Conservation (phyloP, 345 rosid species). For the Gossypium sturtianum region DNA sequence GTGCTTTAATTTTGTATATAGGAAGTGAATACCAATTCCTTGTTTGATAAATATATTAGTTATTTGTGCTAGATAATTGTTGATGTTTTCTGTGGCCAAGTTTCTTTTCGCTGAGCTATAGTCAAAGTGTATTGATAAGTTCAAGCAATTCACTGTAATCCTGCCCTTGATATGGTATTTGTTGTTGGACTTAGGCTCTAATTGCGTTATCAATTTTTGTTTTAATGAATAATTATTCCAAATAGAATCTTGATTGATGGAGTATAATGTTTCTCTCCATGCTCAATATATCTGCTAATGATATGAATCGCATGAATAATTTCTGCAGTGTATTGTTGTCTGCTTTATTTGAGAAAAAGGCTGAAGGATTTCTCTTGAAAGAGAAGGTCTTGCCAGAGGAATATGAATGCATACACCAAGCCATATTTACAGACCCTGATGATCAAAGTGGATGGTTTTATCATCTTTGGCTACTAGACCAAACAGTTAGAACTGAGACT, state of each 20-base stretch:
- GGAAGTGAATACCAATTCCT: neutral
- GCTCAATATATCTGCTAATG: neutral
- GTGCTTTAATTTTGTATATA: constrained; percentile 3
- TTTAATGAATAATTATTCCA: neutral
- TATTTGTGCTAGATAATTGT: neutral
- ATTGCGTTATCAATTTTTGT: neutral
- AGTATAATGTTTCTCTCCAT: neutral
- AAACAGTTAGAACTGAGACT: constrained; percentile 56
- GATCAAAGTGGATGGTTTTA: constrained; percentile 99
- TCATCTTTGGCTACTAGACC: constrained; percentile 94
- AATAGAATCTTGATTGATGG: neutral
- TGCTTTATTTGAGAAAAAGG: constrained; percentile 46
- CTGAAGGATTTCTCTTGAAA: constrained; percentile 45
- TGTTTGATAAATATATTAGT: neutral
- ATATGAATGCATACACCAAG: constrained; percentile 62
- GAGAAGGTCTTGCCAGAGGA: constrained; percentile 56
- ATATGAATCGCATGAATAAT: neutral
- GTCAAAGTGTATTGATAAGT: neutral
- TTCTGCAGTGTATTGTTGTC: constrained; percentile 75
- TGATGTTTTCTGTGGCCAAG: neutral
- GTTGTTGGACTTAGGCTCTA: neutral
- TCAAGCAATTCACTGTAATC: neutral
- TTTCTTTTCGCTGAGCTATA: neutral
- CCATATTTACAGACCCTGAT: constrained; percentile 79
- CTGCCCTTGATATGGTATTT: neutral